Base-by-base conservation (phyloP, 805 yeast species). In the Tetrapisispora arboricola region DNA sequence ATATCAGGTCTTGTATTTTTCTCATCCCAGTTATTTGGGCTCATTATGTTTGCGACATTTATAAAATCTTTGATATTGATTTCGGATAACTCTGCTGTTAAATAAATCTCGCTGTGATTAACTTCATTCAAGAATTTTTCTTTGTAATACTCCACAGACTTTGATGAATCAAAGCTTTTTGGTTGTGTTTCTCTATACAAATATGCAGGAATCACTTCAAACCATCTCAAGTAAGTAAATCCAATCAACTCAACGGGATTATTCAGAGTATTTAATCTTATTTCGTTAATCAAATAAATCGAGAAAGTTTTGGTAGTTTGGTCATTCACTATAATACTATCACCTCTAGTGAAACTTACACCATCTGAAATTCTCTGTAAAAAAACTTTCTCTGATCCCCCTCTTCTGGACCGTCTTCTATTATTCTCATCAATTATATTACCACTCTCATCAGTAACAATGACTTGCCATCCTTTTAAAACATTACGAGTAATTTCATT, bases 311-410 rank as follows among this genome's bases (percentile, higher is more conserved):
- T 46, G 2, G 51, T 53, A 3, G 54, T 58, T 1, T 47, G 54
- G 4, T 60, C 60, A 27, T 60, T 55, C 6, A 71, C 60, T 13
- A 74, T 49, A 0, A 78, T 48, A 18, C 70, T 60, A 47, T 73
- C 78, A 3, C 85, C 85, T 9, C 64, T 64, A 18, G 60, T 59
- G 5, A 79, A 44, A 38, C 63, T 69, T 13, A 72, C 47, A 2
- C 65, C 71, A 53, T 76, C 82, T 0, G 45, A 52, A n/a, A 55
- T 65, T 42, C 78, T 58, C 35, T 53, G 58, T 20, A 73, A 51
- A 2, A 51, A 36, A 6, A 45, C 22, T 3, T 37, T 39, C 13
- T 39, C 42, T 9, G 18, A 11, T 11, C 36, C 31, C 16, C 44
- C 41, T 31, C 48, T 41, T 20, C 49, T 44, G 12, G 50, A 39